Evolutionary conservation across 2,329 filamentous ascomycete genomes (phyloP), one percentile per base, ranked within the genome.

Genomic region (Aspergillus sp.): DNA sequence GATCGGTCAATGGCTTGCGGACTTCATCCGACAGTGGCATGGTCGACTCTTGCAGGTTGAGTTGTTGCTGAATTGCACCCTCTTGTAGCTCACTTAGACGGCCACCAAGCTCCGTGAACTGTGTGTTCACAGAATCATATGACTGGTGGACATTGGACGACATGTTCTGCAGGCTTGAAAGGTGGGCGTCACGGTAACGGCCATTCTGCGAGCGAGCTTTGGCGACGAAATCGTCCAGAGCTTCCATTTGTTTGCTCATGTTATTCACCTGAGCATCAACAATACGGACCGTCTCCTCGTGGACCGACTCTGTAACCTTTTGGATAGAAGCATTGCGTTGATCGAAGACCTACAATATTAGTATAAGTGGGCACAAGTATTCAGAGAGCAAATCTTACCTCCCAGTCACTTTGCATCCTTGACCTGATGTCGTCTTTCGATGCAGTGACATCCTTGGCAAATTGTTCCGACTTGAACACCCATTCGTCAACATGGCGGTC

Each of bases 231-330:
- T 94, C 91, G 70, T 98, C 94, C 7, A 99, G 84, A 1, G 91
- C 90, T 59, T 88, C 86, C 85, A 99, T 93, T 75, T 98, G 92
- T n/a, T 83, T 84, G 62, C 90, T 89, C 71, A 99, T 89, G 66
- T 96, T 91, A 58, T 86, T 84, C 79, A 96, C 90, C 77, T 99
- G 95, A 59, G 90, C 88, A 70, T 94, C 90, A 11, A 98, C 93
- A 60, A 96, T 94, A 6, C 89, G 88, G 30, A 96, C 87, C 0
- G 94, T 97, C 77, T 96, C 90, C 36, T 90, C 89, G 67, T 99
- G 93, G 1, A 98, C 92, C 2, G 91, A 91, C 68, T 90, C 90
- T 0, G 94, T 93, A 0, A 90, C 90, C 7, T 85, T 84, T 67
- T 94, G 91, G 68, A 99, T 94, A 5, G 89, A 88, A n/a, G 83